Conservation (phyloP, 1,284 basidiomycete genomes). For the Cryptococcus sp. region DNA sequence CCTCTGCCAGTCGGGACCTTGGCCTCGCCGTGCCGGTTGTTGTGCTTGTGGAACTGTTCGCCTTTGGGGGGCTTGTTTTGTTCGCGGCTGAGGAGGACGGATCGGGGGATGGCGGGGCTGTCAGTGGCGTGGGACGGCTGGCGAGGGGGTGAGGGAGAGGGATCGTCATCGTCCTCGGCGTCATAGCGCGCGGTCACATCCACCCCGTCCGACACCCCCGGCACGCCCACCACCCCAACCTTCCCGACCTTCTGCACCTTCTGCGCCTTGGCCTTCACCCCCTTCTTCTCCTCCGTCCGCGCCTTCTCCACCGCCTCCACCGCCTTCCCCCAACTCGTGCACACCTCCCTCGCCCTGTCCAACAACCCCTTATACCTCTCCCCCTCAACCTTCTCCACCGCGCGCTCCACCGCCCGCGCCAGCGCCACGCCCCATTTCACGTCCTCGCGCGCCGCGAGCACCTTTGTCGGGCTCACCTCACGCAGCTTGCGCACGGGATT, state of each 20-base stretch:
- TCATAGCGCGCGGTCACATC: neutral
- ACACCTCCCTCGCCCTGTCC: neutral
- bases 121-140: neutral
- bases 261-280: neutral
- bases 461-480: neutral
- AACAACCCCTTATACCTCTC: neutral
- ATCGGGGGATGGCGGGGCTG: no score
- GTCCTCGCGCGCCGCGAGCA: neutral
- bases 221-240: neutral
- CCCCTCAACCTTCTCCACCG: conserved; percentile 9
- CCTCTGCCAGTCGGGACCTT: no score
- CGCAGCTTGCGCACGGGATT: neutral
- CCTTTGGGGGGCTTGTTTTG: neutral
- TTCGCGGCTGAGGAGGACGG: no score
- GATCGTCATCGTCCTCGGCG: neutral
- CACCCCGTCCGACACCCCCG: neutral
- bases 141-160: neutral
- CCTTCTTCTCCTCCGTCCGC: no score
- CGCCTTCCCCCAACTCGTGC: neutral
- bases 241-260: neutral
- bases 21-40: no score
- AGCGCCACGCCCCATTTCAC: conserved; percentile 4
- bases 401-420: conserved; percentile 12
- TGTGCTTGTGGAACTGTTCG: neutral
- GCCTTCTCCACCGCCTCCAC: neutral